Evolutionary conservation across 2,329 filamentous ascomycete species (phyloP), one percentile per base, ranked within the genome.

Genomic region (Neofusicoccum laricinum): DNA sequence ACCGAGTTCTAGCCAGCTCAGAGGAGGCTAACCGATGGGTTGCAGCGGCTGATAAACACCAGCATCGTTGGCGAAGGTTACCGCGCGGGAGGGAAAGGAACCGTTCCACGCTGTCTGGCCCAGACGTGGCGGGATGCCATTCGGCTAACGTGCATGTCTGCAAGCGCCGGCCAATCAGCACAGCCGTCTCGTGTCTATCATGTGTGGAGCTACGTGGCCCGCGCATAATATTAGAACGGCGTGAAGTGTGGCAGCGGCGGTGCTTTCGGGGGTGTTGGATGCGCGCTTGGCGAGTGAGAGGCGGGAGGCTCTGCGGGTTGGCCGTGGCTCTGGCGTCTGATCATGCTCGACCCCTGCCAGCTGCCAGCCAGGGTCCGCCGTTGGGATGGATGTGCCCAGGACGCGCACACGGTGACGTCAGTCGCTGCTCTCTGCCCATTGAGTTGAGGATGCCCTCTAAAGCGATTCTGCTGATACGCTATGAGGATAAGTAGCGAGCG

Each of bases 161-260:
- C 12, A 30, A 8, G 5, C 38, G 38, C n/a, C 49, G 32, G 49
- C 41, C 43, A 45, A 59, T 14, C 55, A 30, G 14, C 25, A 38
- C 10, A 7, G 2, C 25, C 11, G 30, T 43, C 14, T 21, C 25
- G 55, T 36, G 41, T 21, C 30, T 5, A 21, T 14, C 25, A 21
- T 59, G n/a, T 46, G 55, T 59, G 55, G 55, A 59, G 55, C 55
- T 59, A 59, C 55, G 55, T 59, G 55, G 55, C 49, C 14, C 49
- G 30, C 49, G 49, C 30, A 36, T 32, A 32, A 51, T 51, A 51
- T 38, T 21, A 17, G 49, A 50, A 50, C 17, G 17, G 10, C 6
- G 32, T n/a, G 25, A 14, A n/a, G 49, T 14, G 49, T 51, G 49
- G n/a, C 11, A 34, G 48, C 25, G 25, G 4, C 10, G 25, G 49